These are phyloP conservation scores for Onygenales sp. DNA, from an alignment of 2,329 filamentous ascomycete genomes.

Conservation along the genomic window DNA sequence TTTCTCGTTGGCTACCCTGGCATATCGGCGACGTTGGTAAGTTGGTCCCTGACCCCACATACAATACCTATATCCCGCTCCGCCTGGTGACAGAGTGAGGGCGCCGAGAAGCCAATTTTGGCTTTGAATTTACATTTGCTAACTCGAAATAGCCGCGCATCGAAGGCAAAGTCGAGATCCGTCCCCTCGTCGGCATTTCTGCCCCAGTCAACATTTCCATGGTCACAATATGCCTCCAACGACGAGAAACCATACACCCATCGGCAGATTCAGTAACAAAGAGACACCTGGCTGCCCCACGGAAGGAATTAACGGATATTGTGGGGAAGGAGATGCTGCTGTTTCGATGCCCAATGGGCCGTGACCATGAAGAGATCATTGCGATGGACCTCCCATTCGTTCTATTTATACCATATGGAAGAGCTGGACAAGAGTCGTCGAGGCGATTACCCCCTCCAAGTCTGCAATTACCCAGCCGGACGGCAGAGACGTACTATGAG, in stretches of 20 bases:
- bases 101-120: neutral
- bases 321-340: constrained; percentile 93
- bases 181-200: constrained; percentile 73
- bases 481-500: constrained; percentile 96
- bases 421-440: constrained; percentile 82
- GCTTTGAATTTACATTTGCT: neutral
- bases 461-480: constrained; percentile 78
- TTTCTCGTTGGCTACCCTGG: constrained; percentile 96
- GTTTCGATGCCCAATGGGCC: constrained; percentile 75
- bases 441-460: constrained; percentile 86
- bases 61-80: neutral
- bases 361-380: constrained; percentile 78
- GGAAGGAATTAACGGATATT: constrained; percentile 83
- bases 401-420: constrained; percentile 90
- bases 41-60: constrained; percentile 28
- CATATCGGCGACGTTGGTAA: constrained; percentile 91
- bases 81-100: too few relatives aligned
- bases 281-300: constrained; percentile 78
- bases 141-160: constrained; percentile 66
- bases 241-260: constrained; percentile 92
- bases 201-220: constrained; percentile 85
- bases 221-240: constrained; percentile 86
- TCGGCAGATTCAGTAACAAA: constrained; percentile 90
- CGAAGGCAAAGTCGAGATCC: constrained; percentile 95
- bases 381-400: constrained; percentile 97